A percentile compares a stretch with the other conserved stretches of the same genome.
These are phyloP conservation scores for Candida dubliniensis DNA, from an alignment of 1,139 yeast species.

Conservation along the genomic window DNA sequence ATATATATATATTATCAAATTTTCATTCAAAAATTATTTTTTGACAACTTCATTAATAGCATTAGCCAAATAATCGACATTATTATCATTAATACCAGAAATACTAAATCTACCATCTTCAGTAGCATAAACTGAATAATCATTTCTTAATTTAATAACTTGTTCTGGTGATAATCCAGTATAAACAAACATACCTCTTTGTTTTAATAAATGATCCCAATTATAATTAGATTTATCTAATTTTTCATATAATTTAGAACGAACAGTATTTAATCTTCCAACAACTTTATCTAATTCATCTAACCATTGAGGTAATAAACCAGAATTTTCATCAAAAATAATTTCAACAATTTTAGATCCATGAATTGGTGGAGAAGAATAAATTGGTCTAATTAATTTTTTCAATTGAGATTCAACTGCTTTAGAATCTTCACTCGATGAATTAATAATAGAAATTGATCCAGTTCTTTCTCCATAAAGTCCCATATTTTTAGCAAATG, in stretches of 20 bases:
- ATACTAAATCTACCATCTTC: conserved; percentile 89
- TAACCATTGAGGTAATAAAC: conserved; percentile 72
- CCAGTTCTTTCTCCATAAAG: conserved; percentile 96
- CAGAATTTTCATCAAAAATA: conserved; percentile 53
- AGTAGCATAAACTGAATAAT: conserved; percentile 80
- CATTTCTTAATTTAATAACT: conserved; percentile 65
- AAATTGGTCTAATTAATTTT: conserved; percentile 77
- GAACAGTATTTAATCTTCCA: conserved; percentile 71
- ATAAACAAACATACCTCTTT: conserved; percentile 96
- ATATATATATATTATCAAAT: too few species aligned
- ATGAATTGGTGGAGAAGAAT: conserved; percentile 93
- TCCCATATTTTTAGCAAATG: conserved; percentile 97
- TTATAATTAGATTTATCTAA: conserved; percentile 56
- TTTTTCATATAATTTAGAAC: conserved; percentile 61
- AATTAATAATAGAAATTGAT: conserved; percentile 67
- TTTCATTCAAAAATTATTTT: conserved; percentile 4
- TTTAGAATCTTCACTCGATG: conserved; percentile 42
- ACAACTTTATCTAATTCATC: conserved; percentile 76
- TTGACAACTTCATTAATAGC: conserved; percentile 63
- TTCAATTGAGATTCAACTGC: conserved; percentile 76
- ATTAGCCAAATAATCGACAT: conserved; percentile 80
- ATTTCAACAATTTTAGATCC: conserved; percentile 87
- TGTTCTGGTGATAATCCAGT: conserved; percentile 77
- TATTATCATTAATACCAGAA: conserved; percentile 80
- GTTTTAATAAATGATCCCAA: conserved; percentile 87